Percentiles rank a stretch among this genome's conserved stretches.
phyloP scores from a whole-genome alignment of 176 grass and related monocot genomes.

The Zoysia pacifica region DNA sequence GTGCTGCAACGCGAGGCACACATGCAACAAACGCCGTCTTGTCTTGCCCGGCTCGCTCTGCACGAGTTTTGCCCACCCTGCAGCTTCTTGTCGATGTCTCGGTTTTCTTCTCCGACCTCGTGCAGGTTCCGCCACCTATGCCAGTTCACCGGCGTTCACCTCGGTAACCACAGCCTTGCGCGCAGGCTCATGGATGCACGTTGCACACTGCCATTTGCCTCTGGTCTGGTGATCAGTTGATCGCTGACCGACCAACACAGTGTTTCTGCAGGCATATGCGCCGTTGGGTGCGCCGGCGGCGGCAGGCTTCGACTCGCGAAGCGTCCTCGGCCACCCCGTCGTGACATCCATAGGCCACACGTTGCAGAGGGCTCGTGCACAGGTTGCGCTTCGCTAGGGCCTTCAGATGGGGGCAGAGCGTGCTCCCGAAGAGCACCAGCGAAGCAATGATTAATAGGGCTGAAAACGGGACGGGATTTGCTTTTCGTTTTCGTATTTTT shows the following conservation, averaged over 20 bases:
- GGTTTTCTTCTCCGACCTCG: neutral
- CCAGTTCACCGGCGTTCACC: neutral
- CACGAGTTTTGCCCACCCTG: neutral
- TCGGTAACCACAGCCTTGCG: neutral
- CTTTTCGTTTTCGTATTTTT: too few species aligned
- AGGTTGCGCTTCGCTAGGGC: slow-evolving; percentile 49
- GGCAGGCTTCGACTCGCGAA: neutral
- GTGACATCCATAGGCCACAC: slow-evolving; percentile 26
- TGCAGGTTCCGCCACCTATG: neutral
- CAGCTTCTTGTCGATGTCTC: too few species aligned
- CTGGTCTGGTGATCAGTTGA: neutral
- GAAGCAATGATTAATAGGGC: slow-evolving; percentile 29
- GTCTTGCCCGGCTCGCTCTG: neutral
- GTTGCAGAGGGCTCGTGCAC: slow-evolving; percentile 39
- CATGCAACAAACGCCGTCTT: neutral
- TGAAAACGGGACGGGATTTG: too few species aligned
- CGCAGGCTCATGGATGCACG: too few species aligned
- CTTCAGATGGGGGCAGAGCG: slow-evolving; percentile 47
- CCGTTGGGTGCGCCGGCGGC: neutral
- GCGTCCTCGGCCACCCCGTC: slow-evolving; percentile 33
- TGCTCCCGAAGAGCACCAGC: slow-evolving; percentile 49
- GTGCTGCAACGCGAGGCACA: too few species aligned
- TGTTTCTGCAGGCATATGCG: too few species aligned
- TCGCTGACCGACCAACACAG: too few species aligned
- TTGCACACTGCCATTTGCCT: too few species aligned